A percentile compares a stretch with the other conserved stretches of the same genome.
These are phyloP conservation scores for Penstemon eatonii DNA, from an alignment of 257 asterid genomes.

Conservation along the genomic window DNA sequence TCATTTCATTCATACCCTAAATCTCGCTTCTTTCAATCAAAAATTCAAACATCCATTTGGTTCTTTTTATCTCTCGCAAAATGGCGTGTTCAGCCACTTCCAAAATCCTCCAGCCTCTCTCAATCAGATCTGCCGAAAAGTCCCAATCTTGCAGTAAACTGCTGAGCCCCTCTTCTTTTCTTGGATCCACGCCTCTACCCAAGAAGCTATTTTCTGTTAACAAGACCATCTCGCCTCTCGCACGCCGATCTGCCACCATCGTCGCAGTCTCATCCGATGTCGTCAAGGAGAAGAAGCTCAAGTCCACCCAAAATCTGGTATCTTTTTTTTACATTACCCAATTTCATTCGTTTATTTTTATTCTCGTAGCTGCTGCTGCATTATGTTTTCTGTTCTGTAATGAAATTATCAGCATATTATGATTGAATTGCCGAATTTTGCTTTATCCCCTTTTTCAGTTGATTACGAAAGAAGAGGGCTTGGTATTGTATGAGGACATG, in stretches of 20 bases:
- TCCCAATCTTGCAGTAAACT: conserved; percentile 41
- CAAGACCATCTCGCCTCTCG: conserved; percentile 22
- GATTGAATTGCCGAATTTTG: conserved; percentile 12
- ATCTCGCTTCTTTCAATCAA: background rate
- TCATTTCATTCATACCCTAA: background rate
- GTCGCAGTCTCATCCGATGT: conserved; percentile 76
- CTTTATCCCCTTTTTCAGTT: conserved; percentile 41
- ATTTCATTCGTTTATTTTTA: conserved; percentile 15
- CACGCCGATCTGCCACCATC: conserved; percentile 53
- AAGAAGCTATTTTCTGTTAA: conserved; percentile 36
- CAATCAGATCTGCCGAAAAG: conserved; percentile 66
- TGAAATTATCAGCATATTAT: conserved; percentile 1
- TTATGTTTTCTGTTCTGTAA: background rate
- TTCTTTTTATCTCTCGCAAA: background rate
- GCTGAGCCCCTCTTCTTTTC: conserved; percentile 38
- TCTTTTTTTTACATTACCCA: background rate
- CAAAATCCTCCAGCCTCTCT: conserved; percentile 54
- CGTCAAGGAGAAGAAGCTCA: conserved; percentile 69
- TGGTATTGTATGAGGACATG: conserved; percentile 89
- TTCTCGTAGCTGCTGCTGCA: conserved; percentile 10
- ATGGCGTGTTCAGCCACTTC: conserved; percentile 72
- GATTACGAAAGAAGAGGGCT: conserved; percentile 84
- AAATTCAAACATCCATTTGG: background rate
- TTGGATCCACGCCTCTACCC: conserved; percentile 42
- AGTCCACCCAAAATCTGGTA: conserved; percentile 63